Evolutionary conservation across 345 rosid species (phyloP).

Genomic region (Populus tremula): DNA sequence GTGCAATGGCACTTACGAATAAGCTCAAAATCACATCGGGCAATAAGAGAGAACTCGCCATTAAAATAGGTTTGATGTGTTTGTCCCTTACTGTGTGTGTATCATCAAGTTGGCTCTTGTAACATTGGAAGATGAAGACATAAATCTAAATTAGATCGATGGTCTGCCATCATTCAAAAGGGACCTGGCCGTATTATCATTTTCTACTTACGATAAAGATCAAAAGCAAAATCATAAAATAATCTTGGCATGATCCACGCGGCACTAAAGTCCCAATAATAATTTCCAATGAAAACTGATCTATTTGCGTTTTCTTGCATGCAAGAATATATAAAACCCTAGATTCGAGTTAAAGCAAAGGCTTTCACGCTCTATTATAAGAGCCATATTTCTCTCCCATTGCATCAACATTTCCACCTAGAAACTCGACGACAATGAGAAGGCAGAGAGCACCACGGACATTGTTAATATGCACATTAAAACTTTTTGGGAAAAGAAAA

Average conservation of each 20-base stretch:
- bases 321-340: constrained; percentile 18
- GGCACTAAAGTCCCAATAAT: constrained; percentile 21
- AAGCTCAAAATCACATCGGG: constrained; percentile 17
- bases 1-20: background rate
- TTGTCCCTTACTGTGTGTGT: background rate
- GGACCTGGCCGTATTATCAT: background rate
- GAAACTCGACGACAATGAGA: background rate
- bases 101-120: constrained; percentile 18
- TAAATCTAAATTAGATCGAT: background rate
- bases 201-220: constrained; percentile 6
- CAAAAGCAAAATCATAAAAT: constrained; percentile 23
- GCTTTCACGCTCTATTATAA: constrained; percentile 14
- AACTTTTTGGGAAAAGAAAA: background rate
- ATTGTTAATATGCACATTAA: constrained; percentile 4
- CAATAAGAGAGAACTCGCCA: constrained; percentile 18
- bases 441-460: constrained; percentile 5
- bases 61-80: background rate
- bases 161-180: constrained; percentile 42
- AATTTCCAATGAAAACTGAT: constrained; percentile 28
- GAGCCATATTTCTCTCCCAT: constrained; percentile 12
- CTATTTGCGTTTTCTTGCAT: constrained; percentile 26
- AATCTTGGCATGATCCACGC: constrained; percentile 10
- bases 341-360: constrained; percentile 3
- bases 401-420: background rate
- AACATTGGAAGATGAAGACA: constrained; percentile 2